Base-by-base conservation (phyloP, 2,329 filamentous ascomycete species). In the Capronia americana region DNA sequence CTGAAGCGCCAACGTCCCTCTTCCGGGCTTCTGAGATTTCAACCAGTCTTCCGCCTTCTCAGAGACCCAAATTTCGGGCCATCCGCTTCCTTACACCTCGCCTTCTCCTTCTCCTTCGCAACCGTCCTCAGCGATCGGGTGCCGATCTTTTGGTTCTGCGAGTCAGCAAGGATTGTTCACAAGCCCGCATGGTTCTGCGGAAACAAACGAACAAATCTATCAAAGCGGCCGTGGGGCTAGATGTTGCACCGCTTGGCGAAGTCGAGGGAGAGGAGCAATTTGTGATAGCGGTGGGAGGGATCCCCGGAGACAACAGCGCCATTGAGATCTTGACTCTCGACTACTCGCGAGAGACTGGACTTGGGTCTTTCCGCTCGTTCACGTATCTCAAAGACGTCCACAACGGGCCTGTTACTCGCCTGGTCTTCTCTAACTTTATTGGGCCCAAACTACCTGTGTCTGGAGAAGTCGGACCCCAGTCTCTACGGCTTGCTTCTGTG, bases 271-370 rank as follows among this genome's bases (percentile, higher is more conserved):
- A 90, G 66, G 86, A 89, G 55, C 92, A 97, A 78, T 90, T 92
- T 70, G 86, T 90, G 55, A 84, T 97, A 70, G 93, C 93, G 6
- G 87, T 96, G 14, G 91, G 91, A 2, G 90, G 90, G 8, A 90
- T 91, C 72, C 63, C 34, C 11, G 66, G 66, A n/a, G 66, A 68
- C 14, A 91, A 96, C 76, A 88, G 88, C 67, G 92, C 92, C 11
- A 89, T 97, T 70, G 87, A 87, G 4, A 80, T 97, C 30, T 90
- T 89, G 77, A 93, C 92, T 0, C 80, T 96, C 65, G 90, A 96
- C 70, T 91, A 92, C 75, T 76, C 80, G 6, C 74, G 75, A 3
- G 77, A 77, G 1, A 75, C 73, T 32, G 81, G 76, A 2, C 80
- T 84, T 70, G 79, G 81, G 48, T 77, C 78, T 7, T 80, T 88